Evolutionary conservation across 2,329 filamentous ascomycete genomes (phyloP).

Genomic region (Aspergillus intermedius): DNA sequence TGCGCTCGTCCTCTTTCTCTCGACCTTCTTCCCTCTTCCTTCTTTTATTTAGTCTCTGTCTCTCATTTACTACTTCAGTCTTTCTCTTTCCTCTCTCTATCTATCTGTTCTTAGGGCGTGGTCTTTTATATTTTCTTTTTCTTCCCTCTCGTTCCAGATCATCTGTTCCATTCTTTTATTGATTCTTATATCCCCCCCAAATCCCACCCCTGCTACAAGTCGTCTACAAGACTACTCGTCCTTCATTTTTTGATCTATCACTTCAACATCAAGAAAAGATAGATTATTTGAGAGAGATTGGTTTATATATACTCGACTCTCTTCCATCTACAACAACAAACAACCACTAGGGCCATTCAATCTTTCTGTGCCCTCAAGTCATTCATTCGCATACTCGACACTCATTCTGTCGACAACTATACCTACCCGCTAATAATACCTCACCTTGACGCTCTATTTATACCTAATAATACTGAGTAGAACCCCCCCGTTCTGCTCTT

Average conservation of each 20-base stretch:
- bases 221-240: neutral
- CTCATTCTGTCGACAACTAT: constrained; percentile 8
- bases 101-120: constrained; percentile 5
- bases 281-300: neutral
- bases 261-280: neutral
- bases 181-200: constrained; percentile 18
- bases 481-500: neutral
- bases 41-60: constrained; percentile 19
- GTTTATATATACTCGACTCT: neutral
- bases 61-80: constrained; percentile 12
- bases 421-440: neutral
- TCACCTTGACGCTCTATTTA: neutral
- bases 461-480: neutral
- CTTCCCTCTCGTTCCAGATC: constrained; percentile 24
- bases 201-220: neutral
- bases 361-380: constrained; percentile 29
- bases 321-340: constrained; percentile 2
- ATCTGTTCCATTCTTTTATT: constrained; percentile 14
- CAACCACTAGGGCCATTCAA: constrained; percentile 1
- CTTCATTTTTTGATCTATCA: neutral
- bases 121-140: constrained; percentile 21
- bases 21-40: constrained; percentile 24
- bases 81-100: constrained; percentile 23
- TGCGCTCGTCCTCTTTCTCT: constrained; percentile 19
- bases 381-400: constrained; percentile 31